Conservation (phyloP, 805 yeast species). For the Candida glaebosa region DNA sequence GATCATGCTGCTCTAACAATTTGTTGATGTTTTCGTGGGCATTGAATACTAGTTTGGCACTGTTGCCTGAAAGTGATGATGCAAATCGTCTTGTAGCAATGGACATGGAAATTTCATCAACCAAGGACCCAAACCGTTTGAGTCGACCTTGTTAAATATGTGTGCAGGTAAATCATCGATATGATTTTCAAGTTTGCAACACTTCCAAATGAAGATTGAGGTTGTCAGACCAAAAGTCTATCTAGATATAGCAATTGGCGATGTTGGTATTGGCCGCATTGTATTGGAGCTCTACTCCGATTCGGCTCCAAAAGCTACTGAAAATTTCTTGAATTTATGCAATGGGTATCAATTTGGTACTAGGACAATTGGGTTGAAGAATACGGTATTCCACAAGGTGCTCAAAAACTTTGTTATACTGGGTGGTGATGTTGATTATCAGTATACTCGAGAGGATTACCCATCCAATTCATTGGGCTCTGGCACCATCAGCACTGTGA, state of each 20-base stretch:
- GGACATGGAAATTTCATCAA: neutral
- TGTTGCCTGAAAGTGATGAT: conserved; percentile 6
- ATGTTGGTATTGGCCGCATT: conserved; percentile 49
- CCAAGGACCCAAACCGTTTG: too few species aligned
- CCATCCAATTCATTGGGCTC: neutral
- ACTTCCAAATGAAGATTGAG: conserved; percentile 39
- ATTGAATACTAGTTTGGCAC: conserved; percentile 12
- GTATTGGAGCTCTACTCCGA: conserved; percentile 51
- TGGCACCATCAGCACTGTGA: conserved; percentile 1
- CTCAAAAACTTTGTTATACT: conserved; percentile 69
- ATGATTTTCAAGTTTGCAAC: too few species aligned
- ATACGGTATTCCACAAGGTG: conserved; percentile 56
- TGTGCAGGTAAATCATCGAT: neutral
- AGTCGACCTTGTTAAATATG: too few species aligned
- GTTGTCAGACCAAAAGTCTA: conserved; percentile 29
- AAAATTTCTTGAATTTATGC: conserved; percentile 50
- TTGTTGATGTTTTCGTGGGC: conserved; percentile 44
- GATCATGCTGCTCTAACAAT: conserved; percentile 47
- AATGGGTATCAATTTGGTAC: conserved; percentile 20
- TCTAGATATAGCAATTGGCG: conserved; percentile 52
- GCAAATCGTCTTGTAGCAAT: neutral
- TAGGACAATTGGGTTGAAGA: conserved; percentile 31
- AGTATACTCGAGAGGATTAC: conserved; percentile 3
- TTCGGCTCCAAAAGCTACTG: conserved; percentile 54
- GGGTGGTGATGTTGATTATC: conserved; percentile 50